Evolutionary conservation across 2,329 filamentous ascomycete genomes (phyloP).

Genomic region (Aspergillus calidoustus): DNA sequence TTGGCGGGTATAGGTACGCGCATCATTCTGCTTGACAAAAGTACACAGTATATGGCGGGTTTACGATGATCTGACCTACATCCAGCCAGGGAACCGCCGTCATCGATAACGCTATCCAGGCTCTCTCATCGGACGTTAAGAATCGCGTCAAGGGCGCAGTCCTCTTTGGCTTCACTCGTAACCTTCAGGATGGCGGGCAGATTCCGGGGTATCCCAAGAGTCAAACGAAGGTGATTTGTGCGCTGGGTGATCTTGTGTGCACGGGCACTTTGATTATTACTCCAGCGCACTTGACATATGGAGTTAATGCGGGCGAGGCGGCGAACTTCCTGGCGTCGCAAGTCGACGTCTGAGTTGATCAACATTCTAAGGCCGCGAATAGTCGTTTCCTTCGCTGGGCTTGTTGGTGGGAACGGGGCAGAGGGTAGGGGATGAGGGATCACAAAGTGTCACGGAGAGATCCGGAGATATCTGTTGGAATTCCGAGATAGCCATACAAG

Average conservation of each 20-base stretch:
- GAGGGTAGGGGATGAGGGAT: too few relatives aligned
- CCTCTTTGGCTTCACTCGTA: constrained; percentile 42
- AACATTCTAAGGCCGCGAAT: too few relatives aligned
- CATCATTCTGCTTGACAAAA: too few relatives aligned
- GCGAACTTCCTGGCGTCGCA: constrained; percentile 15
- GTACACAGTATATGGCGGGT: too few relatives aligned
- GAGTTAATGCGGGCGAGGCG: constrained; percentile 14
- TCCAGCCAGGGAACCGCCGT: constrained; percentile 49
- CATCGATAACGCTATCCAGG: constrained; percentile 44
- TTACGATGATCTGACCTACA: constrained; percentile 13
- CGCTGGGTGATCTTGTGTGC: constrained; percentile 22
- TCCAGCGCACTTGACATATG: constrained; percentile 21
- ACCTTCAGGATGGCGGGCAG: constrained; percentile 21
- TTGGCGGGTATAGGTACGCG: constrained; percentile 49
- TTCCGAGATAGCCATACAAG: too few relatives aligned
- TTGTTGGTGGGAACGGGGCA: too few relatives aligned
- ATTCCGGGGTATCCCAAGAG: constrained; percentile 24
- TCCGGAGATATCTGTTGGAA: too few relatives aligned
- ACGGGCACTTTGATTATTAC: constrained; percentile 21
- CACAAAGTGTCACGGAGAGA: too few relatives aligned
- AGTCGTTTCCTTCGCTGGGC: too few relatives aligned
- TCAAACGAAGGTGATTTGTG: constrained; percentile 23
- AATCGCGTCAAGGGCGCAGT: constrained; percentile 45
- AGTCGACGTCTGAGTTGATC: not conserved
- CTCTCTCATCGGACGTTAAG: constrained; percentile 32